These are phyloP conservation scores for Boletellus sp. DNA, from an alignment of 1,284 basidiomycete genomes.

Conservation along the genomic window DNA sequence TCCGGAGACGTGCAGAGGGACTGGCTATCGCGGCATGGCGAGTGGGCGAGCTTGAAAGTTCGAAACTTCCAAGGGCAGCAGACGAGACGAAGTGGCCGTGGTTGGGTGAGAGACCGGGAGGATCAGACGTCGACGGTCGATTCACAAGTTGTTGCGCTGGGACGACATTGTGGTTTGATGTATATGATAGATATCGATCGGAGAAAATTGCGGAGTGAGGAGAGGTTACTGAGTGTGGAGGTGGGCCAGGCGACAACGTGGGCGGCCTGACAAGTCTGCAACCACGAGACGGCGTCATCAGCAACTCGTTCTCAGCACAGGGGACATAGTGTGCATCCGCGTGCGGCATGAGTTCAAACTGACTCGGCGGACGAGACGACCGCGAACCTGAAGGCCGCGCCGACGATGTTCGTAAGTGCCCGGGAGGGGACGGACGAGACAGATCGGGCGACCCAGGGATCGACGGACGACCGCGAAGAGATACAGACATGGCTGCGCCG, in stretches of 20 bases:
- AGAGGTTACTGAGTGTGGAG: slow-evolving; percentile 25
- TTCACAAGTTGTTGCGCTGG: slow-evolving; percentile 27
- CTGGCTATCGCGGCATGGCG: slow-evolving; percentile 47
- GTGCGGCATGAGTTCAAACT: slow-evolving; percentile 11
- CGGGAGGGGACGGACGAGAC: slow-evolving; percentile 29
- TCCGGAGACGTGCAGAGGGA: slow-evolving; percentile 39
- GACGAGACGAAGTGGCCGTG: slow-evolving; percentile 30
- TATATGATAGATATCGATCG: slow-evolving; percentile 29
- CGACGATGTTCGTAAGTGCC: slow-evolving; percentile 31
- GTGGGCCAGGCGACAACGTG: slow-evolving; percentile 38
- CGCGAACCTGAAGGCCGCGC: slow-evolving; percentile 23
- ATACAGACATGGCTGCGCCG: slow-evolving; percentile 14
- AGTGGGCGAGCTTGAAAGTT: slow-evolving; percentile 39
- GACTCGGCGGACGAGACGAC: slow-evolving; percentile 22
- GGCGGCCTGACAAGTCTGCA: slow-evolving; percentile 40
- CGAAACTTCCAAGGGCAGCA: slow-evolving; percentile 36
- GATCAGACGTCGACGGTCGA: slow-evolving; percentile 31
- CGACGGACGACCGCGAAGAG: slow-evolving; percentile 14
- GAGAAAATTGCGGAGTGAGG: slow-evolving; percentile 44
- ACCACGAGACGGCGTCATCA: slow-evolving; percentile 39
- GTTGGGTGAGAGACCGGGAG: slow-evolving; percentile 28
- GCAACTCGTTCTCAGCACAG: slow-evolving; percentile 27
- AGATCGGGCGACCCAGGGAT: slow-evolving; percentile 30
- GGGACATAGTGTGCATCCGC: slow-evolving; percentile 23
- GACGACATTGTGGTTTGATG: slow-evolving; percentile 37